These are phyloP conservation scores for Backusella circina DNA, from an alignment of 192 early-diverging fungal genomes.

Conservation along the genomic window DNA sequence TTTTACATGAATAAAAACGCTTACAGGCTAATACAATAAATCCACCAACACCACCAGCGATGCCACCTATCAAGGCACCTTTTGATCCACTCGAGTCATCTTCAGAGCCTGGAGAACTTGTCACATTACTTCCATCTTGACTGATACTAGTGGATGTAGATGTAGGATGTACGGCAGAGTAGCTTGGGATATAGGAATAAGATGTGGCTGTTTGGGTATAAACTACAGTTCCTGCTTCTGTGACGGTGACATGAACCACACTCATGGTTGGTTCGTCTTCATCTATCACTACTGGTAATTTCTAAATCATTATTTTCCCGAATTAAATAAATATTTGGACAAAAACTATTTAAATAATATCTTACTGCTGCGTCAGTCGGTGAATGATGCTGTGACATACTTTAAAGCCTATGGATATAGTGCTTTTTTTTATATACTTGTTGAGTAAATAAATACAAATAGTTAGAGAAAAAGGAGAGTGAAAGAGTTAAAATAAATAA, in stretches of 20 bases:
- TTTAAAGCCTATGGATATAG: neutral
- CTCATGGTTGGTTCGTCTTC: neutral
- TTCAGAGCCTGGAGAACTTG: neutral
- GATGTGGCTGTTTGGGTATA: neutral
- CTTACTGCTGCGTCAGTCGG: neutral
- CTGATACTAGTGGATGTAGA: neutral
- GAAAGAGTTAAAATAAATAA: neutral
- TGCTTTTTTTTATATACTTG: neutral
- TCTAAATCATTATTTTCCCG: neutral
- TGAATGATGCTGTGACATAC: neutral
- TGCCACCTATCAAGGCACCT: neutral
- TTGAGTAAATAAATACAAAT: neutral
- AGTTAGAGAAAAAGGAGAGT: neutral
- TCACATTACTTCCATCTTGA: neutral
- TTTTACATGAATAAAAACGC: neutral
- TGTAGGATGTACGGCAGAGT: neutral
- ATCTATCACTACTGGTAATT: neutral
- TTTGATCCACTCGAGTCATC: neutral
- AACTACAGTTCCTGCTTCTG: neutral
- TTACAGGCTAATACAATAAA: neutral
- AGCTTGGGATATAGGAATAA: neutral
- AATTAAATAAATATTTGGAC: neutral
- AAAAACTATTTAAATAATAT: neutral
- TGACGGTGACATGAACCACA: neutral
- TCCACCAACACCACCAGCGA: neutral